Conservation (phyloP, 169 alveolate species). For the Cystoisospora suis region DNA sequence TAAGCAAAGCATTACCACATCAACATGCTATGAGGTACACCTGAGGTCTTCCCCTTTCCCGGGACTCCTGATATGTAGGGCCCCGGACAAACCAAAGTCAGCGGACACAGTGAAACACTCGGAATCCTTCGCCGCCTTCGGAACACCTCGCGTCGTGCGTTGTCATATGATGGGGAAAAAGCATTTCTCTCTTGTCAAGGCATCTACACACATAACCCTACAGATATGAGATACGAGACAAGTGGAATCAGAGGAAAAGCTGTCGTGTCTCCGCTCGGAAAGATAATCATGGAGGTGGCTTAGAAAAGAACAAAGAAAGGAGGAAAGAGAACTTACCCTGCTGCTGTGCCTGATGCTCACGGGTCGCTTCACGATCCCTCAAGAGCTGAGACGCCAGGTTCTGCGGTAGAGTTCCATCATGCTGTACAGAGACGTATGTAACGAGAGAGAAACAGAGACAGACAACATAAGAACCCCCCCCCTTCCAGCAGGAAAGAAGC, state of each 20-base stretch:
- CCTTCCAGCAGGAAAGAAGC: too few species aligned
- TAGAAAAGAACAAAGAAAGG: background rate
- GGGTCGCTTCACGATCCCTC: conserved; percentile 1
- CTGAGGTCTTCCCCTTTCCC: too few species aligned
- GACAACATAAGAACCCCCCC: too few species aligned
- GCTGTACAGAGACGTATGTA: background rate
- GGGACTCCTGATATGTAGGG: too few species aligned
- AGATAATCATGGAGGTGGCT: background rate
- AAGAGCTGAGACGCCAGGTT: conserved; percentile 10
- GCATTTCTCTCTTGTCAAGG: too few species aligned
- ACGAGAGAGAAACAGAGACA: background rate
- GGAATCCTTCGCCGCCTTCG: background rate
- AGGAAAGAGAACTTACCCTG: background rate
- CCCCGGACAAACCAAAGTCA: background rate
- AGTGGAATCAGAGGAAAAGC: too few species aligned
- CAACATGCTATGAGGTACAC: too few species aligned
- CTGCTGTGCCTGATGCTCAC: background rate
- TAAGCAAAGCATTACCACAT: background rate
- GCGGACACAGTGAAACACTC: background rate
- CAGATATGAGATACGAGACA: too few species aligned
- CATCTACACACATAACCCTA: too few species aligned
- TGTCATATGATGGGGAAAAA: too few species aligned
- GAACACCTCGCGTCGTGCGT: background rate
- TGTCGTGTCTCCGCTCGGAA: too few species aligned
- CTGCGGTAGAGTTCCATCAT: conserved; percentile 32